A percentile compares a stretch with the other conserved stretches of the same genome.
phyloP scores from a whole-genome alignment of 2,329 filamentous ascomycete genomes.

The Knoxdaviesia proteae region DNA sequence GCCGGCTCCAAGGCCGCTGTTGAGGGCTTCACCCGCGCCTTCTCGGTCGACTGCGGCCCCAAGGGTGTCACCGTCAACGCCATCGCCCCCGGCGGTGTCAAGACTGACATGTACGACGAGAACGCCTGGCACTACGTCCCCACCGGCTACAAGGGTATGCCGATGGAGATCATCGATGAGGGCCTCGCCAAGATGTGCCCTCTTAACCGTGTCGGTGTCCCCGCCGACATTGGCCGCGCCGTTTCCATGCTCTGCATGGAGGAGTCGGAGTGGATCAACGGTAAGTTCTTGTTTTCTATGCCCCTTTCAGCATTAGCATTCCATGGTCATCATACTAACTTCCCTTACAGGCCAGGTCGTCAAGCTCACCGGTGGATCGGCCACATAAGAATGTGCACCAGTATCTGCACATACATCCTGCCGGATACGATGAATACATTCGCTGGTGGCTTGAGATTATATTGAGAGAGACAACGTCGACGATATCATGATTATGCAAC shows the following conservation, averaged over 20 bases:
- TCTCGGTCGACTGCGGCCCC: slow-evolving; percentile 49
- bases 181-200: slow-evolving; percentile 35
- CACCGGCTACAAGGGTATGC: slow-evolving; percentile 29
- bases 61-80: slow-evolving; percentile 52
- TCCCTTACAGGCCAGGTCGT: slow-evolving; percentile 14
- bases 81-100: slow-evolving; percentile 51
- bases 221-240: slow-evolving; percentile 36
- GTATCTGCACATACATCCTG: no score
- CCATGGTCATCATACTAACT: not conserved
- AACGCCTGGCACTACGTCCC: slow-evolving; percentile 47
- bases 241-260: slow-evolving; percentile 33
- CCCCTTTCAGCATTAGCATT: not conserved
- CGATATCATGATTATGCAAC: no score
- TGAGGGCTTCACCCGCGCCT: slow-evolving; percentile 50
- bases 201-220: slow-evolving; percentile 35
- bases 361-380: slow-evolving; percentile 16
- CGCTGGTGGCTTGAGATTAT: no score
- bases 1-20: slow-evolving; percentile 53
- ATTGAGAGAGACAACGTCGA: no score
- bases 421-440: no score
- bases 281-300: slow-evolving; percentile 15
- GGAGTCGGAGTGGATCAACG: slow-evolving; percentile 45
- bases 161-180: slow-evolving; percentile 29
- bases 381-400: slow-evolving; percentile 8
- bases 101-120: slow-evolving; percentile 58